Conservation (phyloP, 345 rosid genomes). For the Euphorbia lathyris region DNA sequence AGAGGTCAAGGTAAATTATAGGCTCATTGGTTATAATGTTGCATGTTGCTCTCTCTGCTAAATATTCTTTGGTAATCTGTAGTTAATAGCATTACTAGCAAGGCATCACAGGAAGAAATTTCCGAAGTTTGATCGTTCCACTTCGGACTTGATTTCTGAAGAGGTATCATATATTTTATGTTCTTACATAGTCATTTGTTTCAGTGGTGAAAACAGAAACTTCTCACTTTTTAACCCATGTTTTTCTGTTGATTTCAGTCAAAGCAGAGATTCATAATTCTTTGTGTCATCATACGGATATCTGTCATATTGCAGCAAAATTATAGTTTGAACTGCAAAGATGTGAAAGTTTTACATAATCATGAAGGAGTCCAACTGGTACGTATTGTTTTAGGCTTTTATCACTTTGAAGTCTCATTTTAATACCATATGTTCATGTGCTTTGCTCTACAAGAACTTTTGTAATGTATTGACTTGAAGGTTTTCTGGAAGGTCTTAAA, state of each 20-base stretch:
- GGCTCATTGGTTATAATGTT: slow-evolving; percentile 4
- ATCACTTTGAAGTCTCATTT: background rate
- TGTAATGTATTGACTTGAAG: slow-evolving; percentile 11
- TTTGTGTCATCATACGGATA: slow-evolving; percentile 50
- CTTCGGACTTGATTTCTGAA: slow-evolving; percentile 36
- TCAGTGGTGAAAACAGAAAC: background rate
- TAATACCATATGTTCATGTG: background rate
- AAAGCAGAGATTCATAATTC: slow-evolving; percentile 41
- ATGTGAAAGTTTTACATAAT: slow-evolving; percentile 34
- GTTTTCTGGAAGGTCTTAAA: slow-evolving; percentile 38
- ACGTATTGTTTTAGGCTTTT: background rate
- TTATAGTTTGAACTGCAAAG: slow-evolving; percentile 34
- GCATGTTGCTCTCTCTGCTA: slow-evolving; percentile 13
- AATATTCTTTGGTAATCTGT: slow-evolving; percentile 15
- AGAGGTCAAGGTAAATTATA: slow-evolving; percentile 61
- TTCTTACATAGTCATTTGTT: slow-evolving; percentile 3
- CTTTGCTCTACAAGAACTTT: slow-evolving; percentile 2
- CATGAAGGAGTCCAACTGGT: slow-evolving; percentile 51
- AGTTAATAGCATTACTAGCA: slow-evolving; percentile 63
- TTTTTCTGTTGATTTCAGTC: slow-evolving; percentile 29
- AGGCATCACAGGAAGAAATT: slow-evolving; percentile 69
- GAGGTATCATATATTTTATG: slow-evolving; percentile 34
- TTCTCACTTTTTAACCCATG: background rate
- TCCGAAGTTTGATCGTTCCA: slow-evolving; percentile 41
- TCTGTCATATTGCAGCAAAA: slow-evolving; percentile 46